phyloP scores from a whole-genome alignment of 2,329 filamentous ascomycete species.

The Emericellopsis atlantica region DNA sequence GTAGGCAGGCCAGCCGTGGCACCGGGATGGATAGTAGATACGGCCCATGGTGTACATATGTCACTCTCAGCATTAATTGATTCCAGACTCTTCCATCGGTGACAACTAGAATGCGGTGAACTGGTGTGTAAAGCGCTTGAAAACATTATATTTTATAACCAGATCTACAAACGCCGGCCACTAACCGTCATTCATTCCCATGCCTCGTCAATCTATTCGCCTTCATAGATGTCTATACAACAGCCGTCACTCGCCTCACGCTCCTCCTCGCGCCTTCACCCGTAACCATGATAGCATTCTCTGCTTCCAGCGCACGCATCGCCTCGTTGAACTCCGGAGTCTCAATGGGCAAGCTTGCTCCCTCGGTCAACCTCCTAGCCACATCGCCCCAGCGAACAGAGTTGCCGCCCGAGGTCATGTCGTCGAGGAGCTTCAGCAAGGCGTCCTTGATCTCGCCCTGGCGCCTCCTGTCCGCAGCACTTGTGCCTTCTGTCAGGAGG shows the following conservation, averaged over 20 bases:
- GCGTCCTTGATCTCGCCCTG: slow-evolving; percentile 77
- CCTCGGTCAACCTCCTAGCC: slow-evolving; percentile 58
- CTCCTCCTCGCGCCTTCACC: slow-evolving; percentile 78
- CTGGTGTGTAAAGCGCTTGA: too few relatives aligned
- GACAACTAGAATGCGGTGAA: too few relatives aligned
- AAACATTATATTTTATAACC: too few relatives aligned
- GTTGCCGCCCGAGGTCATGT: slow-evolving; percentile 57
- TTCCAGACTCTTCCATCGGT: too few relatives aligned
- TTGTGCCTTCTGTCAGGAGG: slow-evolving; percentile 86
- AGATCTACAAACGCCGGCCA: too few relatives aligned
- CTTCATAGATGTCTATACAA: slow-evolving; percentile 13
- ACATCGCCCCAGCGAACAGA: slow-evolving; percentile 71
- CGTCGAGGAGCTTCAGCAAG: slow-evolving; percentile 63
- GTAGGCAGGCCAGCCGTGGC: neutral
- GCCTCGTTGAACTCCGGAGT: slow-evolving; percentile 71
- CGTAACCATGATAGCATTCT: slow-evolving; percentile 66
- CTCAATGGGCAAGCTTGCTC: slow-evolving; percentile 59
- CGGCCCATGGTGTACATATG: too few relatives aligned
- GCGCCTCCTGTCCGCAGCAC: slow-evolving; percentile 70
- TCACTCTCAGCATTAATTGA: too few relatives aligned
- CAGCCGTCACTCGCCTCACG: slow-evolving; percentile 60
- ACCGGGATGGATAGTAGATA: neutral
- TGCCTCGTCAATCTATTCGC: too few relatives aligned
- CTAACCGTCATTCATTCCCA: too few relatives aligned
- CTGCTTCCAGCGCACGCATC: slow-evolving; percentile 67